Percentiles rank a stretch among this genome's conserved stretches.
These are phyloP conservation scores for Pascua sp. DNA, from an alignment of 1,284 basidiomycete species.

Conservation along the genomic window DNA sequence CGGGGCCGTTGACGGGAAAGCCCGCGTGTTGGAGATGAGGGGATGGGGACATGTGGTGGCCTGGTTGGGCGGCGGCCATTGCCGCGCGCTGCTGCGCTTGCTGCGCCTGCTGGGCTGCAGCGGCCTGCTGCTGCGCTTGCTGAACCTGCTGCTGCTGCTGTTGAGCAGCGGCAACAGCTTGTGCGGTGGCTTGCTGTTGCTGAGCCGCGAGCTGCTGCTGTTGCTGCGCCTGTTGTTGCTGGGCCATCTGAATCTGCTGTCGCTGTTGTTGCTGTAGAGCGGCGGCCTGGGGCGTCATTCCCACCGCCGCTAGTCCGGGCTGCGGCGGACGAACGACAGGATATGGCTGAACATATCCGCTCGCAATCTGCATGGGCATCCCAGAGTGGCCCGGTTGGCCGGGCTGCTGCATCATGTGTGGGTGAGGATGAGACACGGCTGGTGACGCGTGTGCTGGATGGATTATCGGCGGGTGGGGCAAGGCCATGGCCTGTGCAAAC, in stretches of 20 bases:
- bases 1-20: constrained; percentile 26
- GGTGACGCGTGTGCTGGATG: constrained; percentile 25
- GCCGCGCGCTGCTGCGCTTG: constrained; percentile 3
- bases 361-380: constrained; percentile 15
- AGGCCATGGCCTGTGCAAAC: constrained; percentile 38
- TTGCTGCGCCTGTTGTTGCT: constrained; percentile 14
- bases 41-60: constrained; percentile 25
- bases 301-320: constrained; percentile 10
- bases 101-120: constrained; percentile 5
- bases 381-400: constrained; percentile 29
- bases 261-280: constrained; percentile 8
- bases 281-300: constrained; percentile 15
- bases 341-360: constrained; percentile 17
- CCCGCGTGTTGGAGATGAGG: constrained; percentile 40
- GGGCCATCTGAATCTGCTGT: constrained; percentile 13
- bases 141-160: constrained; percentile 19
- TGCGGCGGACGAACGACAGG: constrained; percentile 18
- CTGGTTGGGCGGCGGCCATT: too few relatives aligned
- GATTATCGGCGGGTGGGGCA: constrained; percentile 40
- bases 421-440: constrained; percentile 23
- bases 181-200: constrained; percentile 10
- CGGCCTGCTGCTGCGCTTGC: constrained; percentile 2
- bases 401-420: constrained; percentile 29
- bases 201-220: constrained; percentile 19
- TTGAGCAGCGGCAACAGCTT: constrained; percentile 14